phyloP scores from a whole-genome alignment of 352 stramenopile genomes.

The Globisporangium echinulatum region DNA sequence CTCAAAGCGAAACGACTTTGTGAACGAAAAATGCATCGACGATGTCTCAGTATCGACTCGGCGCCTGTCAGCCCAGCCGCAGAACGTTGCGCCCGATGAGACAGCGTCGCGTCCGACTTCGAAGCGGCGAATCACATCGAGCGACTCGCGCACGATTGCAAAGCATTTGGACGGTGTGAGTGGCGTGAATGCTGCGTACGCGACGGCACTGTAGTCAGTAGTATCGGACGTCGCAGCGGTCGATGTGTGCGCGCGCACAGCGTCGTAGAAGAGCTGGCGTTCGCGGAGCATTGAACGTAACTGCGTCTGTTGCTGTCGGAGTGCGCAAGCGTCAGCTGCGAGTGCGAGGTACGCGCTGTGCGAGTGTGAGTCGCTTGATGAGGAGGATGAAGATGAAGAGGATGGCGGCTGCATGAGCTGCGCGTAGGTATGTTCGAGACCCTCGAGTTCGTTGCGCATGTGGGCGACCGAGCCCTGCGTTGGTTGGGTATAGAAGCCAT shows the following conservation, averaged over 20 bases:
- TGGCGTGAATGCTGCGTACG: conserved; percentile 29
- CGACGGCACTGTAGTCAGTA: conserved; percentile 7
- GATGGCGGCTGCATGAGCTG: conserved; percentile 19
- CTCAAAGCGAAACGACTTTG: conserved; percentile 33
- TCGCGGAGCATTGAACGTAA: conserved; percentile 46
- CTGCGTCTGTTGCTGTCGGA: conserved; percentile 44
- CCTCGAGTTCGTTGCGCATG: conserved; percentile 49
- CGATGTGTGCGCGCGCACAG: conserved; percentile 6
- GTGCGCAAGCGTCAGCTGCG: conserved; percentile 28
- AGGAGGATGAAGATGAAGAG: too few relatives aligned
- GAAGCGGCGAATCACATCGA: conserved; percentile 45
- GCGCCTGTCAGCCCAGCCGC: conserved; percentile 59
- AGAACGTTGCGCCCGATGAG: conserved; percentile 36
- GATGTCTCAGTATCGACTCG: conserved; percentile 29
- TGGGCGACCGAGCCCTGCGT: conserved; percentile 30
- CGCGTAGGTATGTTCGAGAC: conserved; percentile 40
- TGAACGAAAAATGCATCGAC: conserved; percentile 61
- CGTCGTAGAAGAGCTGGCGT: conserved; percentile 49
- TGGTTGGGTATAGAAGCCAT: neutral
- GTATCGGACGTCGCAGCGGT: too few relatives aligned
- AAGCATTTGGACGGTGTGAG: conserved; percentile 25
- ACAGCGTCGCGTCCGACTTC: conserved; percentile 34
- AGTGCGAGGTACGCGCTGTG: conserved; percentile 26
- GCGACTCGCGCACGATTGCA: conserved; percentile 48
- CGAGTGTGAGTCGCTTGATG: conserved; percentile 5